Evolutionary conservation across 495 filamentous ascomycete genomes (phyloP).

Genomic region (Bathelium albidoporum): DNA sequence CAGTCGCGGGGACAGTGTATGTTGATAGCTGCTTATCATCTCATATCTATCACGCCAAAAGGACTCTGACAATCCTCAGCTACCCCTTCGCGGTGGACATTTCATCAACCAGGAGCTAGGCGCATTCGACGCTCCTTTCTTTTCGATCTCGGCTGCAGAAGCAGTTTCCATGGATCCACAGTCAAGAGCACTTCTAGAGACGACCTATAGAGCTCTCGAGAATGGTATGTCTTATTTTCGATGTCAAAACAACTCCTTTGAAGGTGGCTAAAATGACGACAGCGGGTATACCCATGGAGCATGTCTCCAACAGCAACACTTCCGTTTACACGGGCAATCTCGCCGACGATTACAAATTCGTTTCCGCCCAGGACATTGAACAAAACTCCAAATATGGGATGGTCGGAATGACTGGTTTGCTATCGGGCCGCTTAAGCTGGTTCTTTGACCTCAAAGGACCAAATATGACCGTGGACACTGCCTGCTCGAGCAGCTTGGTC

Average conservation of each 20-base stretch:
- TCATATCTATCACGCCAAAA: background rate
- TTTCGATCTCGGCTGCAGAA: background rate
- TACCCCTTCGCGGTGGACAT: background rate
- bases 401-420: conserved; percentile 21
- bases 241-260: too few species aligned
- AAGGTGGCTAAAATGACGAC: too few species aligned
- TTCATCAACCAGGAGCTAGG: background rate
- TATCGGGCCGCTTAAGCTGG: conserved; percentile 41
- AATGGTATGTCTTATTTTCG: background rate
- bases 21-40: background rate
- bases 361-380: background rate
- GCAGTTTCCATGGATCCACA: conserved; percentile 6
- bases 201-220: conserved; percentile 2
- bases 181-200: conserved; percentile 4
- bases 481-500: conserved; percentile 34
- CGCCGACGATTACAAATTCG: background rate
- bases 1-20: background rate
- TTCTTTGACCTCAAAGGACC: conserved; percentile 41
- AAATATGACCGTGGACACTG: conserved; percentile 41
- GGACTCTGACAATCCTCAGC: background rate
- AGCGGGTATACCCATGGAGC: too few species aligned
- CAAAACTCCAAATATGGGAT: background rate
- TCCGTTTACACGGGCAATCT: background rate
- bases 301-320: background rate
- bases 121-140: conserved; percentile 2